These are phyloP conservation scores for Prillingera fragicola DNA, from an alignment of 1,284 basidiomycete genomes.

Conservation along the genomic window DNA sequence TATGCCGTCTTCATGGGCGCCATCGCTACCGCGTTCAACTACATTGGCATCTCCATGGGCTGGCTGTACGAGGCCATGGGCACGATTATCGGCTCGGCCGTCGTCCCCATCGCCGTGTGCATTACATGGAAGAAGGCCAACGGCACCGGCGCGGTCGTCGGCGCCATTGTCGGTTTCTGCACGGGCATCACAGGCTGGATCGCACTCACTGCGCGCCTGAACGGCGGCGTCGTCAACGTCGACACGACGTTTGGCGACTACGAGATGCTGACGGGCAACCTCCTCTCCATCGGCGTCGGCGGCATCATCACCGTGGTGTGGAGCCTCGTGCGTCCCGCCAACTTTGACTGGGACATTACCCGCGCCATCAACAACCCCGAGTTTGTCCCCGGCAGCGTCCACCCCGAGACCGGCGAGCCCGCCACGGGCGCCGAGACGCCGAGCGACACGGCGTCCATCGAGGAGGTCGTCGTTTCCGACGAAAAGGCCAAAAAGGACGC, in stretches of 20 bases:
- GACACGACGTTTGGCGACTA: constrained; percentile 60
- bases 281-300: constrained; percentile 76
- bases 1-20: constrained; percentile 75
- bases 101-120: constrained; percentile 76
- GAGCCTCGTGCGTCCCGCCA: constrained; percentile 65
- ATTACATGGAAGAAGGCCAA: constrained; percentile 80
- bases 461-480: constrained; percentile 6
- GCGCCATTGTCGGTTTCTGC: constrained; percentile 64
- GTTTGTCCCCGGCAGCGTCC: too few species aligned
- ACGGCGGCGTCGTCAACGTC: constrained; percentile 67
- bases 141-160: constrained; percentile 68
- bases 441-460: constrained; percentile 20
- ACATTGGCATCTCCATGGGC: constrained; percentile 79
- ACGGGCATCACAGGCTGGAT: constrained; percentile 74
- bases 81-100: constrained; percentile 66
- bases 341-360: constrained; percentile 73
- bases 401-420: constrained; percentile 2
- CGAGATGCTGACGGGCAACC: constrained; percentile 67
- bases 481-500: constrained; percentile 27
- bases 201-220: constrained; percentile 67
- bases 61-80: constrained; percentile 45
- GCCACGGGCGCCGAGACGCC: too few species aligned
- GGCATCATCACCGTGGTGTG: constrained; percentile 64
- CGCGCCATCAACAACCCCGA: constrained; percentile 65
- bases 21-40: constrained; percentile 78